Percentiles rank a stretch among this genome's conserved stretches.
phyloP scores from a whole-genome alignment of 768 basidiomycete genomes.

The Rhizopogon vinicolor region DNA sequence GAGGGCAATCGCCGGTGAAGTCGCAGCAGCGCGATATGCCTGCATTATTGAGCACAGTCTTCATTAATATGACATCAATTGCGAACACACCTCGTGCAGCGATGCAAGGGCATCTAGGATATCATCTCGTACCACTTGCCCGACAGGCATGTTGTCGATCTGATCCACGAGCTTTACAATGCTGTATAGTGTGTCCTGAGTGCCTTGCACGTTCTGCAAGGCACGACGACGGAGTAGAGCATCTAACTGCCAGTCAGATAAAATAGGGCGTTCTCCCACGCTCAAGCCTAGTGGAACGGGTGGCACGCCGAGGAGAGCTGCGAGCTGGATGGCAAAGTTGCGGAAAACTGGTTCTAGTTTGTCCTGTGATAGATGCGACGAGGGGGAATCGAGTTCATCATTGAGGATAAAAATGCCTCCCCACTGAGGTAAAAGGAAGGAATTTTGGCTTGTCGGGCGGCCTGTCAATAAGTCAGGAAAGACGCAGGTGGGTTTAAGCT shows the following conservation, averaged over 20 bases:
- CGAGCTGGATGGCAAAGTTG: constrained; percentile 68
- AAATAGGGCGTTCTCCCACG: constrained; percentile 17
- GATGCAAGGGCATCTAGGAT: constrained; percentile 66
- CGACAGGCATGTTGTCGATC: constrained; percentile 92
- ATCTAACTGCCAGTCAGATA: constrained; percentile 80
- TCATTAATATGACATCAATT: constrained; percentile 1
- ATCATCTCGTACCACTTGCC: constrained; percentile 67
- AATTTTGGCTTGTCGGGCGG: constrained; percentile 41
- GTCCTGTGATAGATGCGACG: constrained; percentile 27
- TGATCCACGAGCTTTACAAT: constrained; percentile 81
- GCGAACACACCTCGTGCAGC: constrained; percentile 59
- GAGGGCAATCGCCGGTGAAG: constrained; percentile 35
- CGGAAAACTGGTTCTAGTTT: constrained; percentile 52
- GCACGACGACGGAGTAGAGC: constrained; percentile 68
- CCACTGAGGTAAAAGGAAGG: constrained; percentile 93
- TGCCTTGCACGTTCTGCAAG: constrained; percentile 61
- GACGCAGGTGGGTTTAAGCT: constrained; percentile 4
- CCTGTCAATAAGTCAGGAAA: constrained; percentile 32
- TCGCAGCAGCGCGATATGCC: constrained; percentile 16
- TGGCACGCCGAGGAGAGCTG: constrained; percentile 79
- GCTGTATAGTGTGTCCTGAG: constrained; percentile 72
- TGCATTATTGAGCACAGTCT: constrained; percentile 6
- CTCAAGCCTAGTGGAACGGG: constrained; percentile 46
- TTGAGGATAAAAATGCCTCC: constrained; percentile 84
- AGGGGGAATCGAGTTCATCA: constrained; percentile 30